These are phyloP conservation scores for Xylaria nigripes DNA, from an alignment of 495 filamentous ascomycete species.

Conservation along the genomic window DNA sequence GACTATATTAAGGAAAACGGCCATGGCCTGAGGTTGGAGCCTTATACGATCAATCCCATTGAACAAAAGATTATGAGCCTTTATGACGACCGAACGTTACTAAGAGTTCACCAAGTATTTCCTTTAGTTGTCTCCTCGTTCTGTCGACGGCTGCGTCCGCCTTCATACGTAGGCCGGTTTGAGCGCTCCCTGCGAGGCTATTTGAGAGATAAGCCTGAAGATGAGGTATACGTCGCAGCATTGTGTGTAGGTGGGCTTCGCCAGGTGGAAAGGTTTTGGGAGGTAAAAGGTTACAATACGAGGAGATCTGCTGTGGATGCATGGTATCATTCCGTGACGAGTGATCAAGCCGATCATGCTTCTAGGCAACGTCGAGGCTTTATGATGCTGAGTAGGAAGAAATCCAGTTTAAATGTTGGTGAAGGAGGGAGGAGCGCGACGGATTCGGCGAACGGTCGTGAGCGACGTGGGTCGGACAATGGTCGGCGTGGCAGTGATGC, in stretches of 20 bases:
- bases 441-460: constrained; percentile 14
- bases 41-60: constrained; percentile 45
- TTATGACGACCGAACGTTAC: constrained; percentile 48
- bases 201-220: constrained; percentile 44
- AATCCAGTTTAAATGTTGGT: constrained; percentile 24
- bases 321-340: constrained; percentile 43
- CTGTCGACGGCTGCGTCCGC: constrained; percentile 45
- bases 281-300: constrained; percentile 50
- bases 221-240: constrained; percentile 48
- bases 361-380: constrained; percentile 40
- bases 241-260: constrained; percentile 47
- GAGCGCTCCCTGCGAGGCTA: constrained; percentile 51
- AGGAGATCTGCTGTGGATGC: constrained; percentile 44
- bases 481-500: constrained; percentile 25
- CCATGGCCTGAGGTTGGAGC: constrained; percentile 29
- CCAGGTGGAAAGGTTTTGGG: constrained; percentile 49
- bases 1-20: constrained; percentile 41
- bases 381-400: constrained; percentile 42
- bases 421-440: constrained; percentile 7
- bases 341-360: constrained; percentile 31
- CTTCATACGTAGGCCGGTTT: constrained; percentile 47
- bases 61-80: constrained; percentile 46
- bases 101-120: constrained; percentile 48
- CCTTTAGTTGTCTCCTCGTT: constrained; percentile 50
- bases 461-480: constrained; percentile 21